These are phyloP conservation scores for Ophiostoma tasmaniense DNA, from an alignment of 2,329 filamentous ascomycete species.

Conservation along the genomic window DNA sequence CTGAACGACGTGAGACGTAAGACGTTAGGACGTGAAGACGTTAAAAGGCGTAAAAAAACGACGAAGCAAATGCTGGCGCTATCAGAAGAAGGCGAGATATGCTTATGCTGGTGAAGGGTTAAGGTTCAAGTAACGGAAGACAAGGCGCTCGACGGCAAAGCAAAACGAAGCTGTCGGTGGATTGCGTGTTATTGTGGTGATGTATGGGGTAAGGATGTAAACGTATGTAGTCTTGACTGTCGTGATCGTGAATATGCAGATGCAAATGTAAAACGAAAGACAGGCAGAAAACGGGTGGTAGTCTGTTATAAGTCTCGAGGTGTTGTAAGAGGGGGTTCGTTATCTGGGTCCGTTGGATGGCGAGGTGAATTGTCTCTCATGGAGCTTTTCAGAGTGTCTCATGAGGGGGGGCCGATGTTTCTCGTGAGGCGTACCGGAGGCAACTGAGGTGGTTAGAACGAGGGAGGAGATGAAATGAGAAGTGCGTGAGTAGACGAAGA, in stretches of 20 bases:
- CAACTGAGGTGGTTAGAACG: background rate
- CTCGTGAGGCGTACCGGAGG: background rate
- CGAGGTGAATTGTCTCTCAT: constrained; percentile 1
- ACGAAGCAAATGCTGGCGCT: constrained; percentile 9
- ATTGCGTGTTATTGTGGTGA: background rate
- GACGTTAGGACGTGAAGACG: constrained; percentile 6
- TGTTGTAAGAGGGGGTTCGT: background rate
- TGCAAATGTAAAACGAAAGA: background rate
- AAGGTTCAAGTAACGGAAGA: background rate
- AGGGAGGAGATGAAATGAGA: background rate
- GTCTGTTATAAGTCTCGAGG: background rate
- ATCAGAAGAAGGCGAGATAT: background rate
- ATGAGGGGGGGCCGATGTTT: background rate
- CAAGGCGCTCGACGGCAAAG: constrained; percentile 1
- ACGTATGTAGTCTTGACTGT: background rate
- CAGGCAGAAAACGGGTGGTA: constrained; percentile 3
- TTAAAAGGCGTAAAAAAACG: constrained; percentile 3
- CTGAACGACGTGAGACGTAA: constrained; percentile 9
- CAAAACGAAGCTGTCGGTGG: background rate
- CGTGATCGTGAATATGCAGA: constrained; percentile 4
- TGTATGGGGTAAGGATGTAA: background rate
- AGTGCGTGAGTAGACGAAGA: background rate
- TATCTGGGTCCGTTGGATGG: background rate
- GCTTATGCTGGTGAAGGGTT: background rate
- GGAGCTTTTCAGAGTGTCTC: constrained; percentile 1